Evolutionary conservation across 192 early-diverging fungal genomes (phyloP).

Genomic region (Gamsiella multidivaricata): DNA sequence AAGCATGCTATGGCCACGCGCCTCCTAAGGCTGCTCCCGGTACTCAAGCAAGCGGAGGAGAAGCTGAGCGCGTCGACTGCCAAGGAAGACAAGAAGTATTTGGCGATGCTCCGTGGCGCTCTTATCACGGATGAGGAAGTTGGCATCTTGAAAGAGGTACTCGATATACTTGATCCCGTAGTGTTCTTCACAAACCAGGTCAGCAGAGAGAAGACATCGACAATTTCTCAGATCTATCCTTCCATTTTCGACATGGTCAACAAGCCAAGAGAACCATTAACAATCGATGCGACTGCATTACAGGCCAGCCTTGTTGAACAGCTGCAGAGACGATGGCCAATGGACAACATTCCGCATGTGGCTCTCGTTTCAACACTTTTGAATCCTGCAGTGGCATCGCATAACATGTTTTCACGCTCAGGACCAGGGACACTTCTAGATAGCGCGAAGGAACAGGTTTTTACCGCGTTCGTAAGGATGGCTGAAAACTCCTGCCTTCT

Average conservation of each 20-base stretch:
- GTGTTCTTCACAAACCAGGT: not conserved
- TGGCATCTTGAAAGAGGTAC: not conserved
- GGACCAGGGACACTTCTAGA: not conserved
- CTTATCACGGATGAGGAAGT: not conserved
- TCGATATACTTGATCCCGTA: not conserved
- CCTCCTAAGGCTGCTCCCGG: no score
- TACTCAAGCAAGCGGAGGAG: no score
- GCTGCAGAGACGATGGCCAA: not conserved
- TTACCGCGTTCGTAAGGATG: not conserved
- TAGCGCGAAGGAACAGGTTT: not conserved
- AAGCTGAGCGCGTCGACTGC: no score
- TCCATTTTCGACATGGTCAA: not conserved
- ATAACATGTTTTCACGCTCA: not conserved
- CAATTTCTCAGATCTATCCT: not conserved
- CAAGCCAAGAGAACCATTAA: not conserved
- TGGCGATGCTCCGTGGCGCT: no score
- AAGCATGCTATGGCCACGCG: no score
- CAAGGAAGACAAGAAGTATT: no score
- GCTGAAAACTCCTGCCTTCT: no score
- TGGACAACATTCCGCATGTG: not conserved
- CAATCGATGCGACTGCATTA: not conserved
- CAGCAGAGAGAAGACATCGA: not conserved
- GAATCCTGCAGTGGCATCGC: not conserved
- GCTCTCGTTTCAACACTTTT: not conserved
- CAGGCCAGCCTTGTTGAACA: not conserved